phyloP scores from a whole-genome alignment of 176 grass and related monocot genomes.

The Oryza meyeriana region DNA sequence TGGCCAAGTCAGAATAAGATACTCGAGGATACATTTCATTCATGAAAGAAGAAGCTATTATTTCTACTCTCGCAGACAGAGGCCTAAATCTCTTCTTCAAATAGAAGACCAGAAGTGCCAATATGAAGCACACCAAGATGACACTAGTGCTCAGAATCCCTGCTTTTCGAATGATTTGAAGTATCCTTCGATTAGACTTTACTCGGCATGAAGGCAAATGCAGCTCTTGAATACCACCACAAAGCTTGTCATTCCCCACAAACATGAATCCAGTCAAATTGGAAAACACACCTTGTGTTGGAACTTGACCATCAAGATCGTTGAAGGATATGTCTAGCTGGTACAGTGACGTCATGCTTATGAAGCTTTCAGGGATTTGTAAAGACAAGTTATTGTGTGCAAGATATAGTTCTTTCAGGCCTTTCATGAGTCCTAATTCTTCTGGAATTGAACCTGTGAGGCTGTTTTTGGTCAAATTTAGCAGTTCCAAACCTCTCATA shows the following conservation, averaged over 20 bases:
- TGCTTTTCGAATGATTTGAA: slow-evolving; percentile 4
- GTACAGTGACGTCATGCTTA: slow-evolving; percentile 16
- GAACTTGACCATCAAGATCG: slow-evolving; percentile 43
- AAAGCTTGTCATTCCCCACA: slow-evolving; percentile 45
- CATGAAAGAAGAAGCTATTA: not conserved
- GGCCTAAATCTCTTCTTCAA: not conserved
- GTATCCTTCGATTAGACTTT: not conserved
- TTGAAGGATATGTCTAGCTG: slow-evolving; percentile 60
- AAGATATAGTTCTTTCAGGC: slow-evolving; percentile 48
- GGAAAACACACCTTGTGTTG: slow-evolving; percentile 42
- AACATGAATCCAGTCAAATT: slow-evolving; percentile 43
- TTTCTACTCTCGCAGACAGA: not conserved
- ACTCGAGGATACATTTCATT: slow-evolving; percentile 2
- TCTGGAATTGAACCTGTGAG: slow-evolving; percentile 52
- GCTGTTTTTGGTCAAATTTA: slow-evolving; percentile 48
- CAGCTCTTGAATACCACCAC: slow-evolving; percentile 41
- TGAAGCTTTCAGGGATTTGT: slow-evolving; percentile 37
- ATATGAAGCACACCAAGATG: slow-evolving; percentile 9
- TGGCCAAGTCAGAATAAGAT: slow-evolving; percentile 38
- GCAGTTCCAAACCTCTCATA: slow-evolving; percentile 41
- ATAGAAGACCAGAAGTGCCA: slow-evolving; percentile 7
- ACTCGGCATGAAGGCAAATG: slow-evolving; percentile 28
- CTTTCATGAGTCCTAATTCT: slow-evolving; percentile 44
- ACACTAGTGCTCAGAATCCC: not conserved
- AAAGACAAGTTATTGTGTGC: slow-evolving; percentile 49